Conservation (phyloP, 345 rosid species). For the Hypericum perforatum region DNA sequence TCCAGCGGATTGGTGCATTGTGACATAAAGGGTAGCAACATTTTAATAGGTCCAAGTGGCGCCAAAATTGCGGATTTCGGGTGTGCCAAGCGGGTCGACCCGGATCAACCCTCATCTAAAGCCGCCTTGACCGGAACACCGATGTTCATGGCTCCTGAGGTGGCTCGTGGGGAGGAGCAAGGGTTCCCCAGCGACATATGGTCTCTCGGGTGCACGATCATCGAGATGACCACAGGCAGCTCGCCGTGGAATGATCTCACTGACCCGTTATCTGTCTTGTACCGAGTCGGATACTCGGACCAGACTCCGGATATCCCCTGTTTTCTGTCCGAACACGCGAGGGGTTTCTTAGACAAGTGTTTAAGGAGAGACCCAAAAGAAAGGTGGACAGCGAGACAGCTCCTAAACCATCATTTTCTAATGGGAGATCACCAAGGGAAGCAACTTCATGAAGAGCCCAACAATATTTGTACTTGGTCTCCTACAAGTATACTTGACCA, state of each 20-base stretch:
- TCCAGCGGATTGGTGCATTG: no score
- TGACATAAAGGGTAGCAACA: no score
- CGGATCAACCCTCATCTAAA: conserved; percentile 8
- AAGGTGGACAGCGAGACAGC: conserved; percentile 33
- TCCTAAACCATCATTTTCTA: conserved; percentile 33
- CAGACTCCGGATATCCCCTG: no score
- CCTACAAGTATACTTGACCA: conserved; percentile 76
- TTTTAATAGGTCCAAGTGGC: no score
- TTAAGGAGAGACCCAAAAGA: conserved; percentile 27
- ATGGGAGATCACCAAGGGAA: conserved; percentile 8
- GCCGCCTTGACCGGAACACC: no score
- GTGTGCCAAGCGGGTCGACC: conserved; percentile 39
- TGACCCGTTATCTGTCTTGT: conserved; percentile 23
- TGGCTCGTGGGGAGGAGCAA: no score
- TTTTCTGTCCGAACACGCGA: no score
- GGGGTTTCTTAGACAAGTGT: conserved; percentile 37
- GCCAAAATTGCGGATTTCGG: conserved; percentile 70
- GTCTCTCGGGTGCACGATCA: no score
- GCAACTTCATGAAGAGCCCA: no score
- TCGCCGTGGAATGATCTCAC: conserved; percentile 19
- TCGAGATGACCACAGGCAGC: conserved; percentile 70
- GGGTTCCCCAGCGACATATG: no score
- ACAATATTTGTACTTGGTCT: no score
- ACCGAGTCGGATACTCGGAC: conserved; percentile 30
- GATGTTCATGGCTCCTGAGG: no score